Base-by-base conservation (phyloP, 495 filamentous ascomycete genomes). In the Trichoderma gamsii region DNA sequence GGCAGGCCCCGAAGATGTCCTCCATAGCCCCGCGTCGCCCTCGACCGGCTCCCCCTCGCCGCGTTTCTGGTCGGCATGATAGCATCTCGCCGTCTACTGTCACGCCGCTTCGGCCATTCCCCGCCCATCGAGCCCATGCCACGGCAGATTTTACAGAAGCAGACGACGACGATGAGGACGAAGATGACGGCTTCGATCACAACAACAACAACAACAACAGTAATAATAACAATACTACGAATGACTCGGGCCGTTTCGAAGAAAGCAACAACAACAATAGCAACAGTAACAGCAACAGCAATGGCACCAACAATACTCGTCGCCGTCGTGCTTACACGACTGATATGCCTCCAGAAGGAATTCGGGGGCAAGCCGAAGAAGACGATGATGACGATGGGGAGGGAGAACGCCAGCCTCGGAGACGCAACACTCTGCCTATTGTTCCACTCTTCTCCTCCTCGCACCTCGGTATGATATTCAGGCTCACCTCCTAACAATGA, bases 381-480 rank as follows among this genome's bases (percentile, higher is more conserved):
- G 79, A 82, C 32, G 84, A 83, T 23, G 75, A 79, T 35, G 76
- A 77, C 18, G 73, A 77, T 1, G 79, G 80, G 12, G 86, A 89
- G 52, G 88, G 88, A 63, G 86, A 78, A 64, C 74, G 76, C 64
- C 65, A n/a, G 12, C 65, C n/a, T 12, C 73, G 35, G 11, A 38
- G 72, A 29, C 79, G 81, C 67, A 86, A 83, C 72, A 85, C 78
- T 35, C 80, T 81, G 68, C 87, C 86, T 65, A 81, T 95, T 44
- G 81, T 97, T 67, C 92, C 92, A 21, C 89, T 96, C 59, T 96
- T 96, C 78, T 92, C 91, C 46, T 86, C 90, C 25, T 84, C 85
- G 66, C 88, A 95, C 73, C 84, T 97, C 70, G 92, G 92, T 93
- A 80, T 46, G 72, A 41, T 64, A 35, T 43, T 52, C 41, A 65